Conservation (phyloP, 768 basidiomycete genomes). For the Melanogaster broomeanus region DNA sequence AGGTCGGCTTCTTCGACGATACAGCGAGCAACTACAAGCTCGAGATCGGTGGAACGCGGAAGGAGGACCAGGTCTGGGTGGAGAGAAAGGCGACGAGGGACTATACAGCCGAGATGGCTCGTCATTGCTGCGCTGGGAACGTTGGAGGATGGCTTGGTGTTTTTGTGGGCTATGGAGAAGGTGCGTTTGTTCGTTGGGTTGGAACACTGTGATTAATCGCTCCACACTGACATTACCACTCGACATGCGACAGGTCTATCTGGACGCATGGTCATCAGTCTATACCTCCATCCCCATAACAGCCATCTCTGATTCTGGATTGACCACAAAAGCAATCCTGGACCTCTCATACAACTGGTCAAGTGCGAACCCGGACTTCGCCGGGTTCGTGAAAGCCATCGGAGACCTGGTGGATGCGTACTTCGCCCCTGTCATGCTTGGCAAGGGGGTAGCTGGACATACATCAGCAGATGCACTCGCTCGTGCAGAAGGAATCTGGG, state of each 20-base stretch:
- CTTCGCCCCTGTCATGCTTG: constrained; percentile 37
- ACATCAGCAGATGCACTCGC: constrained; percentile 11
- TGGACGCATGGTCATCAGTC: constrained; percentile 67
- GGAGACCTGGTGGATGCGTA: constrained; percentile 46
- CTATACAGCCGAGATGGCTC: constrained; percentile 73
- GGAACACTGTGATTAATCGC: too few relatives aligned
- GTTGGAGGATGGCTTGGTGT: constrained; percentile 64
- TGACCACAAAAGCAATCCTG: constrained; percentile 35
- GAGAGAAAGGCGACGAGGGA: constrained; percentile 64
- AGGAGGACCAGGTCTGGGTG: constrained; percentile 34
- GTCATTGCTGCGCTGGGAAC: constrained; percentile 45
- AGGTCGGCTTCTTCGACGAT: constrained; percentile 61
- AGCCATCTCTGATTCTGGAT: constrained; percentile 3
- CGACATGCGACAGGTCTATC: constrained; percentile 51
- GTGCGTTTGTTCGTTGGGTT: constrained; percentile 33
- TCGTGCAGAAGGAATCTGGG: constrained; percentile 54
- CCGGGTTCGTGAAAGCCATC: constrained; percentile 51
- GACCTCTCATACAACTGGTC: constrained; percentile 66
- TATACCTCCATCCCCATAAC: constrained; percentile 13
- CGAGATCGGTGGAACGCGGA: constrained; percentile 35
- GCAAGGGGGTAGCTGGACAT: constrained; percentile 18
- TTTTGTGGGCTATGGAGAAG: constrained; percentile 82
- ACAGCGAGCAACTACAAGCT: constrained; percentile 48
- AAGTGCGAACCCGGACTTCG: constrained; percentile 48
- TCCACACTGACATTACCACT: too few relatives aligned